phyloP scores from a whole-genome alignment of 495 filamentous ascomycete species.

The Penicillium fimorum region DNA sequence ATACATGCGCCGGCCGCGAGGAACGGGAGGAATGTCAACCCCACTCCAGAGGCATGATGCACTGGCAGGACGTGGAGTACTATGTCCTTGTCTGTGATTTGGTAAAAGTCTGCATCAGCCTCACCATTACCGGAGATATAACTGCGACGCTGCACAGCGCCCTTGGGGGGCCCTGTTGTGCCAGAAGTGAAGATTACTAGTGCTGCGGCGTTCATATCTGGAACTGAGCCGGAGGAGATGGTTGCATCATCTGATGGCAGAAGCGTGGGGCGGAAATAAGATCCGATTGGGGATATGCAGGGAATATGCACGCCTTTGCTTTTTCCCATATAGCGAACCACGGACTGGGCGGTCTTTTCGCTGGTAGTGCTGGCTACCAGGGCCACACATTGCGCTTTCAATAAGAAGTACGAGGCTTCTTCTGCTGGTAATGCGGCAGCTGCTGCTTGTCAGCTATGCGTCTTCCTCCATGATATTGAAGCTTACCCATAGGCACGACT shows the following conservation, averaged over 20 bases:
- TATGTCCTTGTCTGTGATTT: constrained; percentile 27
- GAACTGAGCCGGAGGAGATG: constrained; percentile 28
- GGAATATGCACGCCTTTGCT: constrained; percentile 19
- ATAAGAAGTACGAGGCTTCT: constrained; percentile 46
- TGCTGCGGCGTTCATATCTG: constrained; percentile 28
- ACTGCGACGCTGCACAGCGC: constrained; percentile 38
- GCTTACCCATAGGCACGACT: constrained; percentile 33
- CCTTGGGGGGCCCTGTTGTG: constrained; percentile 47
- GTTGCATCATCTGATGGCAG: constrained; percentile 13
- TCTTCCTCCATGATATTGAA: too few relatives aligned
- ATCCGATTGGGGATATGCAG: constrained; percentile 23
- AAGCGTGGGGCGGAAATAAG: constrained; percentile 15
- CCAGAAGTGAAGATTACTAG: constrained; percentile 46
- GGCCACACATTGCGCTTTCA: constrained; percentile 30
- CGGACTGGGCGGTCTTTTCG: constrained; percentile 17
- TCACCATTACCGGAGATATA: constrained; percentile 30
- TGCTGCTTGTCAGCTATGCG: constrained; percentile 5
- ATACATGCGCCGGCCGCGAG: constrained; percentile 42
- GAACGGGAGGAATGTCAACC: constrained; percentile 47
- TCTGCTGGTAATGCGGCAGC: constrained; percentile 32
- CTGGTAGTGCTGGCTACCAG: constrained; percentile 21
- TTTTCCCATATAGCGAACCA: constrained; percentile 15
- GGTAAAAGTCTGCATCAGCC: constrained; percentile 28
- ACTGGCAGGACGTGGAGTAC: constrained; percentile 46
- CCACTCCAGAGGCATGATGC: constrained; percentile 49